These are phyloP conservation scores for Glaciozyma antarctica DNA, from an alignment of 768 basidiomycete genomes.

Conservation along the genomic window DNA sequence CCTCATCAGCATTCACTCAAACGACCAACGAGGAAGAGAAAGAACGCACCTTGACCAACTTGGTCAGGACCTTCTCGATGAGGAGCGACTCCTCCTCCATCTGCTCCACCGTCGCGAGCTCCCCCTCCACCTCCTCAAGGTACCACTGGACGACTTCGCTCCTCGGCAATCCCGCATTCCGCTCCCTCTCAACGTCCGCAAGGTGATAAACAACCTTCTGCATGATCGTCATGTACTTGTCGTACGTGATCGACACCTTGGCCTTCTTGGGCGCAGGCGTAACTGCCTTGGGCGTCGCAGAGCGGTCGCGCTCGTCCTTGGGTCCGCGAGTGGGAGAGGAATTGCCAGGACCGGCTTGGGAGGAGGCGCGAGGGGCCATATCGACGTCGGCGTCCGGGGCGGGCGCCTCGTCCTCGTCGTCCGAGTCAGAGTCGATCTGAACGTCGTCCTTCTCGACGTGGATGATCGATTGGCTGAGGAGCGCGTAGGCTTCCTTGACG, in stretches of 20 bases:
- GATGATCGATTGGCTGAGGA: conserved; percentile 88
- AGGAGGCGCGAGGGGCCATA: conserved; percentile 46
- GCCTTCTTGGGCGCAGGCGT: conserved; percentile 40
- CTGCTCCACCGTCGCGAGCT: conserved; percentile 72
- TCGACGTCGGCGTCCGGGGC: conserved; percentile 50
- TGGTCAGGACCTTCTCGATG: conserved; percentile 75
- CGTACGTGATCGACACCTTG: conserved; percentile 89
- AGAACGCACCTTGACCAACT: conserved; percentile 64
- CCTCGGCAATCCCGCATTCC: conserved; percentile 65
- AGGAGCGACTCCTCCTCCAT: conserved; percentile 84
- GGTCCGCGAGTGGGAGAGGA: conserved; percentile 38
- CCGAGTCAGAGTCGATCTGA: conserved; percentile 84
- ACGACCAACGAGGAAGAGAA: background rate
- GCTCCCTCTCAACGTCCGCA: conserved; percentile 62
- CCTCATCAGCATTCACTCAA: too few species aligned
- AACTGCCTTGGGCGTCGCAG: conserved; percentile 39
- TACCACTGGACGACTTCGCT: conserved; percentile 97
- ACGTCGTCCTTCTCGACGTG: conserved; percentile 99
- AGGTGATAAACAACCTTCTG: conserved; percentile 78
- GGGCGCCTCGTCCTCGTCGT: conserved; percentile 44
- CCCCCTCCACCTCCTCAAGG: conserved; percentile 74
- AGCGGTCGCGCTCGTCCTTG: conserved; percentile 7
- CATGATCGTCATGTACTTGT: conserved; percentile 84
- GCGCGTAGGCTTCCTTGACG: conserved; percentile 88
- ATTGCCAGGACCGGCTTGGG: conserved; percentile 38